These are phyloP conservation scores for Arabis hirsuta DNA, from an alignment of 345 rosid species.

Conservation along the genomic window DNA sequence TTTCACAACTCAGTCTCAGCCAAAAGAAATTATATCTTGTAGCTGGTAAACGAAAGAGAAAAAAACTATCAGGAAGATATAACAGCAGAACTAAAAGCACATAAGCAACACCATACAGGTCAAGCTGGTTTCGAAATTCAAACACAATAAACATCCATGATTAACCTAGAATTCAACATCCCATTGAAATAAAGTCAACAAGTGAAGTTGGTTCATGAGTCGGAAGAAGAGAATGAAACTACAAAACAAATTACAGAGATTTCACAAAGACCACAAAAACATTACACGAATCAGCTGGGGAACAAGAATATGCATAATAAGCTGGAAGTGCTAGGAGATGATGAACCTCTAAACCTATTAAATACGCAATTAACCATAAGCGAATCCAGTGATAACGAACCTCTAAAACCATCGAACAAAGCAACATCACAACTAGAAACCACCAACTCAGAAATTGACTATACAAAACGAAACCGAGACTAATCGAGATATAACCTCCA, in stretches of 20 bases:
- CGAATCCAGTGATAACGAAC: constrained; percentile 15
- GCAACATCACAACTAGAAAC: constrained; percentile 15
- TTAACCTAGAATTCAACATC: constrained; percentile 7
- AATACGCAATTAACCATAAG: background rate
- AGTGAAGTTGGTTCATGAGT: background rate
- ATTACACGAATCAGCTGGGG: background rate
- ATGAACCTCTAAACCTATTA: background rate
- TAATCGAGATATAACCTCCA: background rate
- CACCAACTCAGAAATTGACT: constrained; percentile 10
- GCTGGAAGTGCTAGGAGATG: background rate
- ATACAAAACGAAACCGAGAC: background rate
- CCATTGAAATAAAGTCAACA: background rate
- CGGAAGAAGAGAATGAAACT: background rate
- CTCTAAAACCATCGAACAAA: constrained; percentile 9
- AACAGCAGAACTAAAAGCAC: constrained; percentile 4
- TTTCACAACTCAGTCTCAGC: constrained; percentile 20
- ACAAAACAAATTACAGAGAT: background rate
- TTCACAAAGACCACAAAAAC: background rate
- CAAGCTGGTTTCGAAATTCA: background rate
- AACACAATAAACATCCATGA: background rate
- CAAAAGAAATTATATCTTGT: constrained; percentile 27
- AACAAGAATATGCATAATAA: background rate
- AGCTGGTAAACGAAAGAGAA: background rate
- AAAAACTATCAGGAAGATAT: background rate
- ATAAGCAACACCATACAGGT: background rate